These are phyloP conservation scores for Collybia mongolica DNA, from an alignment of 768 basidiomycete species.

Conservation along the genomic window DNA sequence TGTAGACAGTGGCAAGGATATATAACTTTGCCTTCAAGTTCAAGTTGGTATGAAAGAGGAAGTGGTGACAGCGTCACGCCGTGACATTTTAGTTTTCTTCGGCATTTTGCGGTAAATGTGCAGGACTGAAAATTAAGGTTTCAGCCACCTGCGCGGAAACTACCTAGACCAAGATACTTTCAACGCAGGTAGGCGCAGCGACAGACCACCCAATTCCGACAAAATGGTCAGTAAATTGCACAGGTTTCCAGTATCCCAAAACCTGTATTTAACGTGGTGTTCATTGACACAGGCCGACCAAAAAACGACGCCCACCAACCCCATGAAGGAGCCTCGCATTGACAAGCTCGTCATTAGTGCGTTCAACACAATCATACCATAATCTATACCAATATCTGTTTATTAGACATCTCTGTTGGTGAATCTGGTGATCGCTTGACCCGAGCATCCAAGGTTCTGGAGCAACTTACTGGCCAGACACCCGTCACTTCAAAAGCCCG, in stretches of 20 bases:
- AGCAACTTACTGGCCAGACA: slow-evolving; percentile 98
- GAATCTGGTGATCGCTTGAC: slow-evolving; percentile 99
- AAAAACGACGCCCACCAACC: slow-evolving; percentile 87
- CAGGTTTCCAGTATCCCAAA: slow-evolving; percentile 3
- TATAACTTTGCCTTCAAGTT: too few species aligned
- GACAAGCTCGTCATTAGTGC: slow-evolving; percentile 99
- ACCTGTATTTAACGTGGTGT: slow-evolving; percentile 1
- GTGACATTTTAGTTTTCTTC: slow-evolving; percentile 1
- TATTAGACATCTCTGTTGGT: slow-evolving; percentile 93
- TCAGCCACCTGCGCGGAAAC: slow-evolving; percentile 32
- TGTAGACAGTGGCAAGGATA: too few species aligned
- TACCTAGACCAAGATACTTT: slow-evolving; percentile 22
- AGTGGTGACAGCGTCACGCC: not conserved
- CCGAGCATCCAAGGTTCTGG: slow-evolving; percentile 97
- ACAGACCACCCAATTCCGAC: slow-evolving; percentile 33
- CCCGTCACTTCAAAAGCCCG: slow-evolving; percentile 99
- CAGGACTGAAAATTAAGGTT: slow-evolving; percentile 37
- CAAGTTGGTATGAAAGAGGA: not conserved
- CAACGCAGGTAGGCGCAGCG: slow-evolving; percentile 34
- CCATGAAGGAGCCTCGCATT: slow-evolving; percentile 94
- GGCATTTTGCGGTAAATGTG: slow-evolving; percentile 29
- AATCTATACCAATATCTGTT: slow-evolving; percentile 3
- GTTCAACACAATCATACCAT: slow-evolving; percentile 33
- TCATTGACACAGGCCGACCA: slow-evolving; percentile 65
- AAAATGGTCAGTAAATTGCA: slow-evolving; percentile 37